These are phyloP conservation scores for Astrephomene gubernaculifera DNA, from an alignment of 139 green algal species.

Conservation along the genomic window DNA sequence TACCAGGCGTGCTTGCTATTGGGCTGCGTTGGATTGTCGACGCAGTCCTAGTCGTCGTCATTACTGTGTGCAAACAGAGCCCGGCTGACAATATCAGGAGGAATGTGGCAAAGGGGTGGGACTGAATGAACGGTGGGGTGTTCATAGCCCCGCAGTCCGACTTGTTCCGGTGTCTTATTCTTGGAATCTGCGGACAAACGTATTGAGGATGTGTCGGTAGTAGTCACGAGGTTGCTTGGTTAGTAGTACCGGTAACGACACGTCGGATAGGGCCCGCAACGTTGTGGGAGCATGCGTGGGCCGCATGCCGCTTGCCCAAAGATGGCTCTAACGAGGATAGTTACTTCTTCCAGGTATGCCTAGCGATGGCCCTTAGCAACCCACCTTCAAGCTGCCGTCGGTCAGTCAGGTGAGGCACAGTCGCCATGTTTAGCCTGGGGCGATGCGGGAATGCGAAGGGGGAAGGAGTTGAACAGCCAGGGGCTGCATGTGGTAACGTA, in stretches of 20 bases:
- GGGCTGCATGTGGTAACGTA: no score
- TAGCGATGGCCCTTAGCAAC: neutral
- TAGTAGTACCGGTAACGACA: no score
- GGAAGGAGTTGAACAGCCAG: no score
- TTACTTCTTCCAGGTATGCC: no score
- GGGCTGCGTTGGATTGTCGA: no score
- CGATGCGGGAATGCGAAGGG: no score
- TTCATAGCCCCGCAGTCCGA: conserved; percentile 12
- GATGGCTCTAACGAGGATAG: no score
- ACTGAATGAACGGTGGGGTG: conserved; percentile 23
- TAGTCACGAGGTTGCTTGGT: no score
- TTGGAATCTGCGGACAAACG: conserved; percentile 19
- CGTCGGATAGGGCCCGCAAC: neutral
- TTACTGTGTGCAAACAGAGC: conserved; percentile 41
- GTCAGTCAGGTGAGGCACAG: conserved; percentile 2
- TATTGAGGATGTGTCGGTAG: no score
- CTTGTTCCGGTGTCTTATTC: conserved; percentile 21
- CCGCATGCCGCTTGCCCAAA: no score
- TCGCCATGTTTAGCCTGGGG: conserved; percentile 61
- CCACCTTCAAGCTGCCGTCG: conserved; percentile 36
- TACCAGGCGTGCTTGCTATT: no score
- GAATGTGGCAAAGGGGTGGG: conserved; percentile 65
- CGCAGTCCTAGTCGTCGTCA: neutral
- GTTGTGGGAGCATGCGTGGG: neutral
- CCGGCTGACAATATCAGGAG: conserved; percentile 38